A percentile compares a stretch with the other conserved stretches of the same genome.
phyloP scores from a whole-genome alignment of 1,284 basidiomycete species.

The Cutaneotrichosporon sp. region DNA sequence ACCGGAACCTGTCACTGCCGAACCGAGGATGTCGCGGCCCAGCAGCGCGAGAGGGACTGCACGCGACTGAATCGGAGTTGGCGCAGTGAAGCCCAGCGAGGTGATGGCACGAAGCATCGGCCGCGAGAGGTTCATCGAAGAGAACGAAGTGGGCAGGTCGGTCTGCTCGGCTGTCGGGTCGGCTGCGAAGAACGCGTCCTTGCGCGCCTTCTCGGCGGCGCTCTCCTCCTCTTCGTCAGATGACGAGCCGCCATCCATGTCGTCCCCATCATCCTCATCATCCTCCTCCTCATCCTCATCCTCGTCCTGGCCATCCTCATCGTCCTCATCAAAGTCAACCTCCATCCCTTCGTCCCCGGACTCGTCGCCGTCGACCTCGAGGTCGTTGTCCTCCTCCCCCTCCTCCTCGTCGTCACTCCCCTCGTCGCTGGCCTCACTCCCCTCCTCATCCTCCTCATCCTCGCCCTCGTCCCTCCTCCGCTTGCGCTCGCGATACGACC shows the following conservation, averaged over 20 bases:
- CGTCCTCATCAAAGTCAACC: conserved; percentile 30
- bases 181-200: conserved; percentile 79
- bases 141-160: conserved; percentile 62
- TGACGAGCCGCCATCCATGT: conserved; percentile 34
- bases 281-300: conserved; percentile 53
- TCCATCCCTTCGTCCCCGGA: conserved; percentile 37
- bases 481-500: conserved; percentile 61
- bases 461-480: conserved; percentile 49
- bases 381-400: conserved; percentile 39
- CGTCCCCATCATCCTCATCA: conserved; percentile 38
- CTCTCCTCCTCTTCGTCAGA: conserved; percentile 60
- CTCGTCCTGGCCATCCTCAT: conserved; percentile 43
- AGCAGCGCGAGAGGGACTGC: conserved; percentile 89
- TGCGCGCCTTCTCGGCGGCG: conserved; percentile 70
- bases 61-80: conserved; percentile 92
- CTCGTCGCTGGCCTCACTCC: conserved; percentile 24
- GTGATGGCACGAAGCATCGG: conserved; percentile 83
- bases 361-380: conserved; percentile 46
- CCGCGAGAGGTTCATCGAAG: conserved; percentile 83
- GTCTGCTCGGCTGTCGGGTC: conserved; percentile 50
- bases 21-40: conserved; percentile 93
- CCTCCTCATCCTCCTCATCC: conserved; percentile 32
- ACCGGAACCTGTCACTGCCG: conserved; percentile 91
- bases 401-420: conserved; percentile 42
- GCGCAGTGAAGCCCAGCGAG: conserved; percentile 73